phyloP scores from a whole-genome alignment of 768 basidiomycete genomes.

The Mycena haematopus region DNA sequence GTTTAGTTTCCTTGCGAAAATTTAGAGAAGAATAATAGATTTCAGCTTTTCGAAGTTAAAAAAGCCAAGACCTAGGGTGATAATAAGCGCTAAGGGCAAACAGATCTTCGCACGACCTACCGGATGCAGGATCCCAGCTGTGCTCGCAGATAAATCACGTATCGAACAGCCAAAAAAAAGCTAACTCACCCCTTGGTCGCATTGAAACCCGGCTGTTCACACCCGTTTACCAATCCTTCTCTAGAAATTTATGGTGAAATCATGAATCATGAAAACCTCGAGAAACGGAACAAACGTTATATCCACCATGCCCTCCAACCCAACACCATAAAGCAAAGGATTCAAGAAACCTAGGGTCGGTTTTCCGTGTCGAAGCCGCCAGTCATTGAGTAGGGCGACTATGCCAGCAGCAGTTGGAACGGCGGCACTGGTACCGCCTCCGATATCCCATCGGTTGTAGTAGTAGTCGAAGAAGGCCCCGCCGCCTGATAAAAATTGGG shows the following conservation, averaged over 20 bases:
- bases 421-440: conserved; percentile 47
- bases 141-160: not conserved
- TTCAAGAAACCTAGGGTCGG: conserved; percentile 45
- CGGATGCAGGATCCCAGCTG: conserved; percentile 36
- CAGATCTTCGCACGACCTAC: conserved; percentile 31
- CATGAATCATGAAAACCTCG: conserved; percentile 38
- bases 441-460: conserved; percentile 33
- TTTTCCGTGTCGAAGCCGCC: conserved; percentile 41
- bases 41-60: conserved; percentile 43
- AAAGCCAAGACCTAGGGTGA: conserved; percentile 39
- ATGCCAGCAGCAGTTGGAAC: conserved; percentile 46
- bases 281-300: conserved; percentile 45
- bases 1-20: too few relatives aligned
- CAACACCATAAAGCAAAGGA: conserved; percentile 44
- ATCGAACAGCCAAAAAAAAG: not conserved
- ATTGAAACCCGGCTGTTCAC: conserved; percentile 36
- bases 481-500: conserved; percentile 10
- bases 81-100: not conserved
- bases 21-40: conserved; percentile 30
- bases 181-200: conserved; percentile 8
- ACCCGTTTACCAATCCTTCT: conserved; percentile 40
- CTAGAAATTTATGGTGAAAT: too few relatives aligned
- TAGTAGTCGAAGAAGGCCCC: conserved; percentile 43
- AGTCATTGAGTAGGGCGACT: conserved; percentile 49
- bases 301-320: conserved; percentile 38